Conservation (phyloP, 2,329 filamentous ascomycete genomes). For the Albifimbria verrucaria region DNA sequence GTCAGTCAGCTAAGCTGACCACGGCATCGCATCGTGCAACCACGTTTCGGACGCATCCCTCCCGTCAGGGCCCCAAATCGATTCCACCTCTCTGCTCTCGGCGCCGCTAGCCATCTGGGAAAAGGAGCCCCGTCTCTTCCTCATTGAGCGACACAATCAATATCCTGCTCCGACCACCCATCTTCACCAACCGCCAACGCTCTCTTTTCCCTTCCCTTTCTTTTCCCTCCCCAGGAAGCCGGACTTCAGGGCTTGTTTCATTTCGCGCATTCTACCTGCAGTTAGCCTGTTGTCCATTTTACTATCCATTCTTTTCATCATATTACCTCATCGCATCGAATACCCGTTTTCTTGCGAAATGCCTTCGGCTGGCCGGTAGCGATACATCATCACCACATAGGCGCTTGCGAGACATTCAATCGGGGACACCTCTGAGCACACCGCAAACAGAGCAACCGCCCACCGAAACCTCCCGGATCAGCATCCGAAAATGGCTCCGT, state of each 20-base stretch:
- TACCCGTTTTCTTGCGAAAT: slow-evolving; percentile 14
- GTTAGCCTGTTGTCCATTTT: slow-evolving; percentile 4
- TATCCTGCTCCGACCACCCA: not conserved
- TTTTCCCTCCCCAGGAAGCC: slow-evolving; percentile 10
- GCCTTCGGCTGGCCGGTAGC: slow-evolving; percentile 15
- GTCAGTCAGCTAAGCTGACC: not conserved
- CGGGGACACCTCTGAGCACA: slow-evolving; percentile 1
- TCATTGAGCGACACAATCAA: not conserved
- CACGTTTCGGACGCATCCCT: not conserved
- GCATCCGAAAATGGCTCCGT: slow-evolving; percentile 44
- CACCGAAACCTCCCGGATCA: slow-evolving; percentile 5
- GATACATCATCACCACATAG: slow-evolving; percentile 10
- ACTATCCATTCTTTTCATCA: slow-evolving; percentile 10
- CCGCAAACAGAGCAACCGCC: slow-evolving; percentile 28
- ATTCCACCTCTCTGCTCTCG: not conserved
- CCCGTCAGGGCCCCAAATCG: not conserved
- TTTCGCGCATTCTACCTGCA: slow-evolving; percentile 9
- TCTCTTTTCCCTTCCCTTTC: not conserved
- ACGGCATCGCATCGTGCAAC: not conserved
- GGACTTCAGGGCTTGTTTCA: slow-evolving; percentile 15
- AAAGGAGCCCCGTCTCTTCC: not conserved
- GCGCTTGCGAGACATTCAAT: not conserved
- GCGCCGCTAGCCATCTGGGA: not conserved
- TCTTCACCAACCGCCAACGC: not conserved
- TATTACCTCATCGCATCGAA: slow-evolving; percentile 5